These are phyloP conservation scores for Ensete glaucum DNA, from an alignment of 176 grass and related monocot genomes.

Conservation along the genomic window DNA sequence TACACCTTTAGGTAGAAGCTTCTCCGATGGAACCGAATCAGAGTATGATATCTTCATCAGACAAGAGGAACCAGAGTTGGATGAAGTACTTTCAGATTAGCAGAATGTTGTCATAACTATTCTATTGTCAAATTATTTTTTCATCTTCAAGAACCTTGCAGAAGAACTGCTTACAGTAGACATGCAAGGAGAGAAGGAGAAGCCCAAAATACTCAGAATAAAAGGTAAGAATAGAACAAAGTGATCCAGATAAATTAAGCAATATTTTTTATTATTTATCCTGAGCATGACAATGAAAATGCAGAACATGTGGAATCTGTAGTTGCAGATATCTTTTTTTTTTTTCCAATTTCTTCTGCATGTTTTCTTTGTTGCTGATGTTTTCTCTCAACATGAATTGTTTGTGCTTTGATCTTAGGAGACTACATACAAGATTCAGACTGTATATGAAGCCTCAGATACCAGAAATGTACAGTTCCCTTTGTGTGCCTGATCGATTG, in stretches of 20 bases:
- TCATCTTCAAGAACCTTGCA: not conserved
- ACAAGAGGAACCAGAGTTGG: conserved; percentile 35
- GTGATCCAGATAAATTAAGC: too few relatives aligned
- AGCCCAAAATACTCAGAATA: not conserved
- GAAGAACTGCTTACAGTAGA: not conserved
- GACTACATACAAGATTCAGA: not conserved
- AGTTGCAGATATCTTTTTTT: too few relatives aligned
- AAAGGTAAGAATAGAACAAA: not conserved
- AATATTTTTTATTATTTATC: too few relatives aligned
- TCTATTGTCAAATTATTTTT: not conserved
- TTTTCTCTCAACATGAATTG: not conserved
- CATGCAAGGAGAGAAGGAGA: not conserved
- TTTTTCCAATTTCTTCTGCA: too few relatives aligned
- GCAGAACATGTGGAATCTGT: too few relatives aligned
- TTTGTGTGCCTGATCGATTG: not conserved
- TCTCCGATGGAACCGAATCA: conserved; percentile 10
- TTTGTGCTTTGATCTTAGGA: not conserved
- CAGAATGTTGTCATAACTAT: conserved; percentile 12
- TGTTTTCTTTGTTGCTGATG: too few relatives aligned
- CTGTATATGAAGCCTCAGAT: not conserved
- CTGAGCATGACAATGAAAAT: too few relatives aligned
- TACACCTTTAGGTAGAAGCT: conserved; percentile 10
- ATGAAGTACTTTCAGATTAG: conserved; percentile 56
- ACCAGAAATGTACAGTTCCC: not conserved
- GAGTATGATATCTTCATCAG: conserved; percentile 24